Conservation (phyloP, 331 rosid species). For the Malus hybrid region DNA sequence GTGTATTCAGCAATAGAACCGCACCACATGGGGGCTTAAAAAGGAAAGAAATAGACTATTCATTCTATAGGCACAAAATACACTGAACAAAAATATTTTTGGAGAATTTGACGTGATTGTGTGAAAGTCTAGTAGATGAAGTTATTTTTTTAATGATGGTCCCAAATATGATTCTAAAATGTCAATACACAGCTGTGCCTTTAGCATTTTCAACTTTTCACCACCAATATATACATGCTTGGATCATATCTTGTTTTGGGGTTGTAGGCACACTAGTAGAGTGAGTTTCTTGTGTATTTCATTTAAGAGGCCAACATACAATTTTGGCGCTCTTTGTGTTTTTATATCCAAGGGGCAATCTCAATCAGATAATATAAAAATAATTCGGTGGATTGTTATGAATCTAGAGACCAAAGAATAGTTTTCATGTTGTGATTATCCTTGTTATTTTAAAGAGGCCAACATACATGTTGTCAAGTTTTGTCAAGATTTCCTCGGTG, state of each 20-base stretch:
- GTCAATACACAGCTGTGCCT: background rate
- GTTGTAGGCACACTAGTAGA: too few relatives aligned
- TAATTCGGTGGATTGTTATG: background rate
- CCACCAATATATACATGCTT: background rate
- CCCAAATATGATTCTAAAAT: background rate
- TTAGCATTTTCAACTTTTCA: background rate
- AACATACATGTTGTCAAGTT: background rate
- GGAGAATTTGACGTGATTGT: slow-evolving; percentile 6
- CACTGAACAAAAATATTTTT: background rate
- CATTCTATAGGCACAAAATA: background rate
- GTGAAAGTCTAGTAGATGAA: background rate
- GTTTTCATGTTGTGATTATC: background rate
- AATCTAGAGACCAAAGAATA: background rate
- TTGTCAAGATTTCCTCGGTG: background rate
- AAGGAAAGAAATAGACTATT: background rate
- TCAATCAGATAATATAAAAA: too few relatives aligned
- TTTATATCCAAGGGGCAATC: background rate
- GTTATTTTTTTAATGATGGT: background rate
- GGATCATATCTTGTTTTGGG: background rate
- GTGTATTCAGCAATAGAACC: too few relatives aligned
- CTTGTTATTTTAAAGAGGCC: background rate
- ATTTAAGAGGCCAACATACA: background rate
- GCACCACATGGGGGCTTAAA: background rate
- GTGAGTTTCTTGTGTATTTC: background rate
- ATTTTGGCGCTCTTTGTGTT: background rate